phyloP scores from a whole-genome alignment of 2,329 filamentous ascomycete genomes.

The Cladosporium sphaerospermum region DNA sequence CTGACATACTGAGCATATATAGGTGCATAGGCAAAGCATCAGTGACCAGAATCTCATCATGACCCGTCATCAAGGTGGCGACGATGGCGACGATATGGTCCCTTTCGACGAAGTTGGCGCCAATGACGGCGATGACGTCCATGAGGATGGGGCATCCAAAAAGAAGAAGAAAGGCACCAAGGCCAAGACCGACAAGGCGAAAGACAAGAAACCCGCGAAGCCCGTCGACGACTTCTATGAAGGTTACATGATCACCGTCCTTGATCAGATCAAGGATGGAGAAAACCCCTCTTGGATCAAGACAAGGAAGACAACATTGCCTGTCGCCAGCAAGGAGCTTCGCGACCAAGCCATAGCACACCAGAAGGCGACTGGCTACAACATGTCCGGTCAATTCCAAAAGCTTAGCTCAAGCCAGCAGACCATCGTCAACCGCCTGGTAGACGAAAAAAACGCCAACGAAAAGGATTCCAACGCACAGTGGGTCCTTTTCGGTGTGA shows the following conservation, averaged over 20 bases:
- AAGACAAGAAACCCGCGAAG: background rate
- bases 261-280: background rate
- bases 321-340: slow-evolving; percentile 2
- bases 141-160: background rate
- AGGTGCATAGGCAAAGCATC: background rate
- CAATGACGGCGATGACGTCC: background rate
- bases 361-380: background rate
- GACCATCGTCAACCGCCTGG: slow-evolving; percentile 13
- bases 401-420: slow-evolving; percentile 13
- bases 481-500: slow-evolving; percentile 15
- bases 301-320: background rate
- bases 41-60: background rate
- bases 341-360: background rate
- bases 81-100: background rate
- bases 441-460: slow-evolving; percentile 8
- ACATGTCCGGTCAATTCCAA: background rate
- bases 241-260: background rate
- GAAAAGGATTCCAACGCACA: slow-evolving; percentile 15
- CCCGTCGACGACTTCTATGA: background rate
- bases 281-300: background rate
- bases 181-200: background rate
- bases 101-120: background rate
- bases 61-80: background rate
- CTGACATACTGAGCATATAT: background rate
- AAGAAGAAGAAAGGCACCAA: background rate